A percentile compares a stretch with the other conserved stretches of the same genome.
Conservation (phyloP, 805 yeast genomes). For the Martiniozyma abietophila region DNA sequence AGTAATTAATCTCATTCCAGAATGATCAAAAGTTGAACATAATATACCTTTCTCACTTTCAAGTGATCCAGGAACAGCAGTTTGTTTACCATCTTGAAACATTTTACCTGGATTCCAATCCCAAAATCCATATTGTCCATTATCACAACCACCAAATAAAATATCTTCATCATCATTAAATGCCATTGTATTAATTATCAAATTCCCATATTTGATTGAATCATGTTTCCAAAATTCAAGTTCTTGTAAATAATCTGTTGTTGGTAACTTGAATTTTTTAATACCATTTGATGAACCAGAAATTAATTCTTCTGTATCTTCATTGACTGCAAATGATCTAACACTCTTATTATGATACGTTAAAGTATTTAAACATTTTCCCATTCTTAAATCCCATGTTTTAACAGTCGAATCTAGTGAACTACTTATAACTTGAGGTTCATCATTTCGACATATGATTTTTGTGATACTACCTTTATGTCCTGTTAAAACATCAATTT, state of each 20-base stretch:
- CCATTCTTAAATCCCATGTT: slow-evolving; percentile 86
- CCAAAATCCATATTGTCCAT: slow-evolving; percentile 68
- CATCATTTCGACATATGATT: slow-evolving; percentile 57
- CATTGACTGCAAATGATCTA: slow-evolving; percentile 62
- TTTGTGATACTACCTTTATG: slow-evolving; percentile 70
- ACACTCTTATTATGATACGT: slow-evolving; percentile 84
- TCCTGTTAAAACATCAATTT: slow-evolving; percentile 72
- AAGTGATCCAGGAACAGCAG: slow-evolving; percentile 60
- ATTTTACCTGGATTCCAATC: slow-evolving; percentile 68
- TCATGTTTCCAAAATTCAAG: slow-evolving; percentile 40
- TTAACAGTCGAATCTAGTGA: slow-evolving; percentile 80
- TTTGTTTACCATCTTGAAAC: slow-evolving; percentile 45
- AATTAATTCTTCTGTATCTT: slow-evolving; percentile 62
- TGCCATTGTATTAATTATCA: slow-evolving; percentile 55
- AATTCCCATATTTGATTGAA: slow-evolving; percentile 24
- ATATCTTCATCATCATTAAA: slow-evolving; percentile 52
- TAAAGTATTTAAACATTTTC: slow-evolving; percentile 56
- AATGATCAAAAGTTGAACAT: slow-evolving; percentile 68
- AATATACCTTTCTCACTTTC: slow-evolving; percentile 61
- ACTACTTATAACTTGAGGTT: slow-evolving; percentile 79
- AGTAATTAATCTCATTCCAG: slow-evolving; percentile 62
- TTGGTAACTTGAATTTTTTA: slow-evolving; percentile 76
- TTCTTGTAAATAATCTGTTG: slow-evolving; percentile 49
- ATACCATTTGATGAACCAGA: slow-evolving; percentile 77
- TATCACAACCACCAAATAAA: slow-evolving; percentile 74